Percentiles rank a stretch among this genome's conserved stretches.
Conservation (phyloP, 1,284 basidiomycete species). For the Papiliotrema nemorosa region DNA sequence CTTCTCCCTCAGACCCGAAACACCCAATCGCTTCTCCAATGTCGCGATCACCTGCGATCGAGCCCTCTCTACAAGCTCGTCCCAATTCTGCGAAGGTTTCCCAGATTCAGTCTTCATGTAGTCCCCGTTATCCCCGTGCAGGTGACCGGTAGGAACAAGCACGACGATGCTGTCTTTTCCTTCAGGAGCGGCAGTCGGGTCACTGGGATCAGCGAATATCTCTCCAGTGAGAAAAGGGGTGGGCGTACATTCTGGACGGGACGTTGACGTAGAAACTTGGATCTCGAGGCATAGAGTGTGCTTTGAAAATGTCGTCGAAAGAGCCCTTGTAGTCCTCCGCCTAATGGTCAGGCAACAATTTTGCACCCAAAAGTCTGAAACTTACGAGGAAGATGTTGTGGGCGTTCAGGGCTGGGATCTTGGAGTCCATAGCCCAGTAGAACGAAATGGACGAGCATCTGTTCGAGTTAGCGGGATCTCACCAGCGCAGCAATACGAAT, state of each 20-base stretch:
- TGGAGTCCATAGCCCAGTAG: conserved; percentile 54
- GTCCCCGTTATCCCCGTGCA: conserved; percentile 16
- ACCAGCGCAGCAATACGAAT: neutral
- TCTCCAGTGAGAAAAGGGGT: neutral
- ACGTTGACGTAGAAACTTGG: conserved; percentile 58
- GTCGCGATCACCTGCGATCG: conserved; percentile 36
- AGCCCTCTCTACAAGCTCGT: conserved; percentile 31
- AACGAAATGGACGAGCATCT: conserved; percentile 56
- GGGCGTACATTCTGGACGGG: conserved; percentile 48
- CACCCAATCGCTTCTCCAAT: conserved; percentile 31
- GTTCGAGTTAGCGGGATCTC: conserved; percentile 7
- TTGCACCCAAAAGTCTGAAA: conserved; percentile 16
- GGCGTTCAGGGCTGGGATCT: conserved; percentile 50
- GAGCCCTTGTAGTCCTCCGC: conserved; percentile 52
- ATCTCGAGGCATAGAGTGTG: conserved; percentile 52
- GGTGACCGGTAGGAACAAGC: conserved; percentile 42
- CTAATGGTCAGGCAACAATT: conserved; percentile 9
- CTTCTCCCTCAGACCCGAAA: conserved; percentile 31
- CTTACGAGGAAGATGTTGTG: conserved; percentile 53
- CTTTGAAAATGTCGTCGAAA: conserved; percentile 56
- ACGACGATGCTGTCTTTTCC: conserved; percentile 44
- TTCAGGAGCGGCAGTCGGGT: conserved; percentile 39
- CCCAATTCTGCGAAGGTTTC: conserved; percentile 34
- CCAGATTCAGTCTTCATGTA: neutral
- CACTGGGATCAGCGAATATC: conserved; percentile 47